A percentile compares a stretch with the other conserved stretches of the same genome.
phyloP scores from a whole-genome alignment of 306 rosid species.

The Fagus crenata region DNA sequence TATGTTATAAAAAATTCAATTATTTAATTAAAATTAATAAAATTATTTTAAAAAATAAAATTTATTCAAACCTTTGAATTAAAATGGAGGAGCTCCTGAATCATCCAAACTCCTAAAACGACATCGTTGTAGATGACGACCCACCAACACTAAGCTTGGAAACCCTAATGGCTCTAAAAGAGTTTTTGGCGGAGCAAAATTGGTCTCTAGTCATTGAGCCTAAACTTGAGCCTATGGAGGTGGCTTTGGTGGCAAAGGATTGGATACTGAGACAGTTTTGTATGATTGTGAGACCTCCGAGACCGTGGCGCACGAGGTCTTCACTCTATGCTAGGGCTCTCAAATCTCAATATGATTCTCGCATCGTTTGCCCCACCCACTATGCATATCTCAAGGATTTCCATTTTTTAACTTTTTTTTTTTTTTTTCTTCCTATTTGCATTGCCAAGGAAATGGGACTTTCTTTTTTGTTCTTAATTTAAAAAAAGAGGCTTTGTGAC shows the following conservation, averaged over 20 bases:
- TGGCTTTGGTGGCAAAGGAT: slow-evolving; percentile 77
- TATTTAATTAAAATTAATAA: too few relatives aligned
- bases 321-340: slow-evolving; percentile 45
- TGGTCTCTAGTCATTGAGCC: slow-evolving; percentile 27
- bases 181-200: slow-evolving; percentile 69
- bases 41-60: too few relatives aligned
- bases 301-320: slow-evolving; percentile 68
- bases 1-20: too few relatives aligned
- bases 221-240: slow-evolving; percentile 24
- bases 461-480: too few relatives aligned
- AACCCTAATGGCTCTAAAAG: slow-evolving; percentile 73
- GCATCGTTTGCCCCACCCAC: slow-evolving; percentile 83
- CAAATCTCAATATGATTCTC: slow-evolving; percentile 25
- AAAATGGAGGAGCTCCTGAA: background rate
- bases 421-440: too few relatives aligned
- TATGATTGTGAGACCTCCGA: slow-evolving; percentile 71
- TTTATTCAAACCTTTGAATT: too few relatives aligned
- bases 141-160: slow-evolving; percentile 65
- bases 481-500: too few relatives aligned
- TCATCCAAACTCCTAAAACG: slow-evolving; percentile 33
- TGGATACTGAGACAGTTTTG: slow-evolving; percentile 97
- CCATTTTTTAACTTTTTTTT: background rate
- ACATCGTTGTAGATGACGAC: slow-evolving; percentile 41
- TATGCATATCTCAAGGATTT: slow-evolving; percentile 78
- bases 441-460: too few relatives aligned